Evolutionary conservation across 192 early-diverging fungal genomes (phyloP), one percentile per base, ranked within the genome.

Genomic region (Coemansia sp.): DNA sequence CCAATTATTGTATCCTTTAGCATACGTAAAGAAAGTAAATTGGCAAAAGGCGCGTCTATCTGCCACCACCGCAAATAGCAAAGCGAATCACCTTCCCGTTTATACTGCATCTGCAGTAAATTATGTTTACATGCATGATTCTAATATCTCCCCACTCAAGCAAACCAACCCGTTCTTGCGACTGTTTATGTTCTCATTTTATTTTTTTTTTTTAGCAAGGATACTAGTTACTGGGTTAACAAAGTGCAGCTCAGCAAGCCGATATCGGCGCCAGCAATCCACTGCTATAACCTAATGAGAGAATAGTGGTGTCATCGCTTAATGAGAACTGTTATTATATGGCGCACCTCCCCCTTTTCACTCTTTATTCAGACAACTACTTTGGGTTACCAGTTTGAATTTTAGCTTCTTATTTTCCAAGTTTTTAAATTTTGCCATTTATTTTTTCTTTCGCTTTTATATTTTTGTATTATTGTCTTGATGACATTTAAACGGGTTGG

Each of bases 101-200:
- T 59, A 33, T 35, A 33, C 35, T 4, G 8, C 24, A 35, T 36
- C 8, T 59, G 57, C 57, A 59, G 34, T 59, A 59, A 59, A 59
- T 59, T 58, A 36, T 59, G 57, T 38, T 59, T 34, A 59, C 57
- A 59, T 59, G 57, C 33, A 59, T 59, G 57, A 34, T 59, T 59
- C n/a, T n/a, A 59, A 59, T 59, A 59, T 59, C n/a, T 26, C 20
- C 51, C 20, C 51, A 53, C 51, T 26, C 24, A 53, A 26, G 3
- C 23, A 26, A 53, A 7, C 51, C 9, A 12, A 7, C 20, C 48
- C 48, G 48, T 41, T 14, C 48, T 49, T 49, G 20, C 7, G 16
- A 49, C 18, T 49, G 48, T n/a, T 16, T 46, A 46, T 46, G 8
- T 1, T 30, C 3, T 2, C 3, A 3, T 30, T 30, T 30, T 30